Percentiles rank a stretch among this genome's conserved stretches.
These are phyloP conservation scores for Jimgerdemannia flammicorona DNA, from an alignment of 192 early-diverging fungal species.

Conservation along the genomic window DNA sequence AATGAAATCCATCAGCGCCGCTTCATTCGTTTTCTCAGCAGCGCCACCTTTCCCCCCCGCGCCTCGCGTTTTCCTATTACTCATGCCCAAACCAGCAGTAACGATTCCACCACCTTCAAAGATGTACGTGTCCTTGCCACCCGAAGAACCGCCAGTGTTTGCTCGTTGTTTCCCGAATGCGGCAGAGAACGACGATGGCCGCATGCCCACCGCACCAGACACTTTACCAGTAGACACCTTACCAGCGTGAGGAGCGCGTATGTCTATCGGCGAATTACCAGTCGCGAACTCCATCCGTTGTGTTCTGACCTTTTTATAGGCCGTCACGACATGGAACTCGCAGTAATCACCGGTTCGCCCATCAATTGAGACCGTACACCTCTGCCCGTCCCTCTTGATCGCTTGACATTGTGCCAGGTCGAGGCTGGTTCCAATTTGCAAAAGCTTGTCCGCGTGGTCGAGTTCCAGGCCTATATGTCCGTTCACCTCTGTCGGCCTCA, in stretches of 20 bases:
- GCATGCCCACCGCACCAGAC: neutral
- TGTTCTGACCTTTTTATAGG: neutral
- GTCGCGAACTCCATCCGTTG: neutral
- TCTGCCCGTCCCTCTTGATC: neutral
- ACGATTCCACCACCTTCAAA: neutral
- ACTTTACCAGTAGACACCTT: neutral
- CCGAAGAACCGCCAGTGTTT: neutral
- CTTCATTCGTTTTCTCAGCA: neutral
- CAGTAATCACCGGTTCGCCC: neutral
- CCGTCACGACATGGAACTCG: neutral
- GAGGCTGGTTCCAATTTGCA: neutral
- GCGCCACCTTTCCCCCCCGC: neutral
- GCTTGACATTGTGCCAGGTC: neutral
- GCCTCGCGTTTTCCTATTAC: neutral
- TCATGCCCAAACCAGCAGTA: neutral
- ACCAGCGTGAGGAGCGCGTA: neutral
- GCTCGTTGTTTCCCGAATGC: neutral
- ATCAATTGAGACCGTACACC: neutral
- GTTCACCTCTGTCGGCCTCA: neutral
- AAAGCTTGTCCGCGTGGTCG: neutral
- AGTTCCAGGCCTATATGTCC: neutral
- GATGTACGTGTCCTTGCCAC: neutral
- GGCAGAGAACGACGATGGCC: neutral
- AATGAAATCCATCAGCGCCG: neutral
- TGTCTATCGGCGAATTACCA: neutral